Conservation (phyloP, 176 grass and related monocot genomes). For the Carex parvula region DNA sequence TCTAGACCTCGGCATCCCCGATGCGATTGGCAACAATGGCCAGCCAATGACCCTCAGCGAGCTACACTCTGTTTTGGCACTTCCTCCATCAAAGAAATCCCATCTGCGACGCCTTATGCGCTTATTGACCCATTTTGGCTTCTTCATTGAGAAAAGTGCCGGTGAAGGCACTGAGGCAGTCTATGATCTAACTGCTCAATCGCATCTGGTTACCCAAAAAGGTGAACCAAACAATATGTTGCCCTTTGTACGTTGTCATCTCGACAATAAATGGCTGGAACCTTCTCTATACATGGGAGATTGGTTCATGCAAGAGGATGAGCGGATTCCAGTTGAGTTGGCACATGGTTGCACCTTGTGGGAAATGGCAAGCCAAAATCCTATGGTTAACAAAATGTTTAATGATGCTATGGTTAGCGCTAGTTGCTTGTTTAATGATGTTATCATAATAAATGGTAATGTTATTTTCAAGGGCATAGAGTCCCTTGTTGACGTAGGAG, state of each 20-base stretch:
- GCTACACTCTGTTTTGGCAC: constrained; percentile 21
- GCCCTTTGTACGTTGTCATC: neutral
- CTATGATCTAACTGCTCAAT: constrained; percentile 33
- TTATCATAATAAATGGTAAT: neutral
- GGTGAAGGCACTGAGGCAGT: neutral
- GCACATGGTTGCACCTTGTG: constrained; percentile 9
- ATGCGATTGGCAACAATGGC: constrained; percentile 31
- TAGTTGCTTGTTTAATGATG: constrained; percentile 13
- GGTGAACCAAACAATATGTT: neutral
- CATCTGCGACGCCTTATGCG: constrained; percentile 33
- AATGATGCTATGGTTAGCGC: constrained; percentile 27
- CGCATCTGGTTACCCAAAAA: constrained; percentile 10
- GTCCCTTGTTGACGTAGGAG: constrained; percentile 43
- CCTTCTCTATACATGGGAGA: neutral
- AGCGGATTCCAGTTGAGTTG: neutral
- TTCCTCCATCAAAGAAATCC: constrained; percentile 18
- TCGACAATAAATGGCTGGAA: neutral
- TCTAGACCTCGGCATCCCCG: constrained; percentile 33
- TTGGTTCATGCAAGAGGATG: constrained; percentile 28
- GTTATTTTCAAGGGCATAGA: constrained; percentile 1
- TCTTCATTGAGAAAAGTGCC: constrained; percentile 15
- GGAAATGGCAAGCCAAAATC: neutral
- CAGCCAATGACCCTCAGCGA: neutral
- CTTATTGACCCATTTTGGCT: constrained; percentile 11
- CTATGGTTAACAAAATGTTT: neutral